These are phyloP conservation scores for Dalbergia cultrata DNA, from an alignment of 306 rosid species.

Conservation along the genomic window DNA sequence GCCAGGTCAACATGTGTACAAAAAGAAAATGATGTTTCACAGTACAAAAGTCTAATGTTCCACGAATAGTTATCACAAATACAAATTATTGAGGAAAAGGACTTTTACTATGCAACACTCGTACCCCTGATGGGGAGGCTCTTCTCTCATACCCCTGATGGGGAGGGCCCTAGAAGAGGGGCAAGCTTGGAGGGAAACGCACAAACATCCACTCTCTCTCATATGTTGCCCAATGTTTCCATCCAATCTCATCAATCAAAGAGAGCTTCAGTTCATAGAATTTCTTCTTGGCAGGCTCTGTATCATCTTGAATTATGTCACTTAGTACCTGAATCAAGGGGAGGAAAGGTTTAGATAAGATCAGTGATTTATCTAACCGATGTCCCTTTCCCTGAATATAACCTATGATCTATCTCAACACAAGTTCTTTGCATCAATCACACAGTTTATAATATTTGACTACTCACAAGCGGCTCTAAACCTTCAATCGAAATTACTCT, in stretches of 20 bases:
- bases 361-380: slow-evolving; percentile 21
- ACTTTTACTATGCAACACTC: not conserved
- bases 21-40: not conserved
- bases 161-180: slow-evolving; percentile 64
- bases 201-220: slow-evolving; percentile 92
- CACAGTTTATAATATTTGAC: slow-evolving; percentile 2
- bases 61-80: slow-evolving; percentile 33
- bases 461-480: not conserved
- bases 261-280: slow-evolving; percentile 79
- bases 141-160: not conserved
- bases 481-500: too few species aligned
- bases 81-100: slow-evolving; percentile 8
- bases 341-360: slow-evolving; percentile 17
- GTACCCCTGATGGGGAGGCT: not conserved
- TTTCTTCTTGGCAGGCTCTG: slow-evolving; percentile 83
- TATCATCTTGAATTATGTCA: slow-evolving; percentile 81
- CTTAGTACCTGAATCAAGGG: slow-evolving; percentile 60
- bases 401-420: slow-evolving; percentile 13
- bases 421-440: slow-evolving; percentile 16
- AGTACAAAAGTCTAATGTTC: not conserved
- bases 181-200: slow-evolving; percentile 83
- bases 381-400: slow-evolving; percentile 15
- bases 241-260: slow-evolving; percentile 83
- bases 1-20: slow-evolving; percentile 5
- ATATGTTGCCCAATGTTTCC: slow-evolving; percentile 76